Conservation (phyloP, 345 rosid genomes). For the Gossypium herbaceum region DNA sequence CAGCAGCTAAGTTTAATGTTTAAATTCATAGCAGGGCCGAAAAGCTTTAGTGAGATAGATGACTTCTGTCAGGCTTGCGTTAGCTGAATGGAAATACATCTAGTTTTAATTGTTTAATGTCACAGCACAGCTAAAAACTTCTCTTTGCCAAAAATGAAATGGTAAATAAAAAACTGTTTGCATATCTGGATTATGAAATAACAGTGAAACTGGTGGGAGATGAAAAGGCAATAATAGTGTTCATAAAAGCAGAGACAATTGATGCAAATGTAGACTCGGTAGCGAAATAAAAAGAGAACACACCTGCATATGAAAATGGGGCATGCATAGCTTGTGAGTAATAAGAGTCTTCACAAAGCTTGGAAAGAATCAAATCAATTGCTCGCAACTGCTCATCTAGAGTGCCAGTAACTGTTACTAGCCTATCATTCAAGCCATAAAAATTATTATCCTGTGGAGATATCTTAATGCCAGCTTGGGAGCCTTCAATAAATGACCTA, state of each 20-base stretch:
- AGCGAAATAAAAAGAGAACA: conserved; percentile 22
- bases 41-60: neutral
- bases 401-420: conserved; percentile 82
- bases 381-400: conserved; percentile 93
- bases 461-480: conserved; percentile 93
- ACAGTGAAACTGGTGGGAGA: neutral
- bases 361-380: conserved; percentile 74
- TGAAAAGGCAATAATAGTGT: neutral
- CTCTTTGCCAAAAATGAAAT: neutral
- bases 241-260: neutral
- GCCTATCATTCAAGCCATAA: conserved; percentile 88
- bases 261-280: neutral
- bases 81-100: neutral
- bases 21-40: neutral
- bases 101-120: neutral
- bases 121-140: neutral
- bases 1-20: neutral
- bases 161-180: neutral
- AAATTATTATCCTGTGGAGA: conserved; percentile 84
- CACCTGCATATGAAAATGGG: conserved; percentile 93
- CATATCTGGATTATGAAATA: neutral
- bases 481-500: conserved; percentile 96
- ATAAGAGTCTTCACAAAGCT: conserved; percentile 82
- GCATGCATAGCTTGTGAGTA: conserved; percentile 74
- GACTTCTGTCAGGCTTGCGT: neutral